These are phyloP conservation scores for Hibiscus trionum DNA, from an alignment of 345 rosid species.

Conservation along the genomic window DNA sequence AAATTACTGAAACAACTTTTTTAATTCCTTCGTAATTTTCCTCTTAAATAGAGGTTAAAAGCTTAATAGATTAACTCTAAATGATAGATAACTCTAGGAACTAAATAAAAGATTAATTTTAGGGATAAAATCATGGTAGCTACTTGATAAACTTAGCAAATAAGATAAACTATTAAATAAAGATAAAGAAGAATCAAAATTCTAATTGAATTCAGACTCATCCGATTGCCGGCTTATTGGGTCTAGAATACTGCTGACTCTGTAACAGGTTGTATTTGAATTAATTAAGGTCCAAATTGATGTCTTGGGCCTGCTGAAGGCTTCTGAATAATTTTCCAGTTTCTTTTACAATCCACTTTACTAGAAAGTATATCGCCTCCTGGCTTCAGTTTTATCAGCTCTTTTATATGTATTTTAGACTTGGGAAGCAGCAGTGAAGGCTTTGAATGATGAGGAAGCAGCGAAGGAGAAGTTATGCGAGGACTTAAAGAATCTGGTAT, in stretches of 20 bases:
- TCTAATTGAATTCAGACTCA: too few species aligned
- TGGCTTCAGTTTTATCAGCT: neutral
- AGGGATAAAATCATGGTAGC: too few species aligned
- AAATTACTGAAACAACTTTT: too few species aligned
- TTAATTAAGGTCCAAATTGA: neutral
- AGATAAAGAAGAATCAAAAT: too few species aligned
- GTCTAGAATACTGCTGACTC: neutral
- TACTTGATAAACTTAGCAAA: too few species aligned
- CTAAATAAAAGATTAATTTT: too few species aligned
- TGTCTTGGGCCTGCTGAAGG: neutral
- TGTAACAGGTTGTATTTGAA: conserved; percentile 6
- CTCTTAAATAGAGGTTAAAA: too few species aligned
- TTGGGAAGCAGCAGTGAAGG: conserved; percentile 65
- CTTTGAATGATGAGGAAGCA: conserved; percentile 70
- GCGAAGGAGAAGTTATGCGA: conserved; percentile 72
- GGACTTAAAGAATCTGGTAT: conserved; percentile 73
- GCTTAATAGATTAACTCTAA: too few species aligned
- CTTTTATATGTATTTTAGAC: conserved; percentile 26
- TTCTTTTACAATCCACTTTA: neutral
- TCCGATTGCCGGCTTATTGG: too few species aligned
- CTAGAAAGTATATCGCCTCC: neutral
- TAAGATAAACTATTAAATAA: too few species aligned
- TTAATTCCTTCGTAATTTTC: too few species aligned
- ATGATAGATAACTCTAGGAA: too few species aligned
- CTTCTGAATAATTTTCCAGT: neutral